Percentiles rank a stretch among this genome's conserved stretches.
Conservation (phyloP, 345 rosid genomes). For the Eucalyptus lansdowneana region DNA sequence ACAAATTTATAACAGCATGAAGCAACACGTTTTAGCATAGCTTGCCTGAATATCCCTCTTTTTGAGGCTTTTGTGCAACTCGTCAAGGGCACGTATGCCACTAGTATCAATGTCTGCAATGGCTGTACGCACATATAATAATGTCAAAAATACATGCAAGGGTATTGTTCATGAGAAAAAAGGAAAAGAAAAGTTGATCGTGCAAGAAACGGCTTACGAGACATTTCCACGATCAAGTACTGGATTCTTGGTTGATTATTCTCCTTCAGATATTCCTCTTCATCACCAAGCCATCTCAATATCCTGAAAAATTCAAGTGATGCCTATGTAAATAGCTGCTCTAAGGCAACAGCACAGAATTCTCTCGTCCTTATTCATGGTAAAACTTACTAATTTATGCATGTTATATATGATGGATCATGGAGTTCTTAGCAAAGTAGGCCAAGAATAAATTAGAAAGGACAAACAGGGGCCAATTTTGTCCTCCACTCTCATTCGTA, state of each 20-base stretch:
- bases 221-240: slow-evolving; percentile 62
- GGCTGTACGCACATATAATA: slow-evolving; percentile 21
- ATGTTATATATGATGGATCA: background rate
- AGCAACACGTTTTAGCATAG: background rate
- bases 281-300: slow-evolving; percentile 63
- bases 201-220: slow-evolving; percentile 25
- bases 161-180: background rate
- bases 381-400: background rate
- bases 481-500: background rate
- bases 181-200: background rate
- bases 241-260: slow-evolving; percentile 28
- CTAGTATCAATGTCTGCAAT: slow-evolving; percentile 84
- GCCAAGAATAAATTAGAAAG: background rate
- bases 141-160: background rate
- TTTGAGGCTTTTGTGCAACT: slow-evolving; percentile 42
- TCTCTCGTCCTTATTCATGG: background rate
- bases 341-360: background rate
- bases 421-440: background rate
- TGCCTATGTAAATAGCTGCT: background rate
- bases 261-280: slow-evolving; percentile 37
- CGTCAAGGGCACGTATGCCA: slow-evolving; percentile 71
- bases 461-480: background rate
- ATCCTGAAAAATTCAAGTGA: slow-evolving; percentile 26
- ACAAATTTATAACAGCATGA: background rate
- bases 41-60: slow-evolving; percentile 51